These are phyloP conservation scores for Prunella vulgaris DNA, from an alignment of 257 asterid genomes.

Conservation along the genomic window DNA sequence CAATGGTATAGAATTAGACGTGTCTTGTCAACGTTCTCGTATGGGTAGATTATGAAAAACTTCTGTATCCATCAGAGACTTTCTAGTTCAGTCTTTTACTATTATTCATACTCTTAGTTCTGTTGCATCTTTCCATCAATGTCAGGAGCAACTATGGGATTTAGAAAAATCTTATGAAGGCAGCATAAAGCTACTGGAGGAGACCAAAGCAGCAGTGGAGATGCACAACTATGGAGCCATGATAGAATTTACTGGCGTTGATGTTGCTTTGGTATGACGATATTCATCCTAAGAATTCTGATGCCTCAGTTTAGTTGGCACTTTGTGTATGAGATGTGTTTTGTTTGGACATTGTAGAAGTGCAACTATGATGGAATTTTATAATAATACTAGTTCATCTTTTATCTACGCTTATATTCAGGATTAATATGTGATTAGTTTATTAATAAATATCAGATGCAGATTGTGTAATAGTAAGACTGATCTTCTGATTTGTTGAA, in stretches of 20 bases:
- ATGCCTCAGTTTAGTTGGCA: neutral
- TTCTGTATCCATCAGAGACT: neutral
- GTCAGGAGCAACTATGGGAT: conserved; percentile 67
- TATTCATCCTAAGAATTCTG: neutral
- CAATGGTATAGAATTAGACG: neutral
- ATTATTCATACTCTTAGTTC: neutral
- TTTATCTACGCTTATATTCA: neutral
- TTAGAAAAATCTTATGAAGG: conserved; percentile 50
- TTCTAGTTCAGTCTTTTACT: neutral
- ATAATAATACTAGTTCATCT: neutral
- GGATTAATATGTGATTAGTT: neutral
- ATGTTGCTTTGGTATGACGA: conserved; percentile 52
- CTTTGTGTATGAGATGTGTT: neutral
- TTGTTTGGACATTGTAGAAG: neutral
- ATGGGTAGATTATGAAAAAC: neutral
- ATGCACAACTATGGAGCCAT: conserved; percentile 86
- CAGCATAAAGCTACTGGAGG: conserved; percentile 60
- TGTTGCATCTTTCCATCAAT: neutral
- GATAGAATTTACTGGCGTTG: conserved; percentile 67
- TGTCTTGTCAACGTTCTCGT: neutral
- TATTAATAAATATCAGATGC: neutral
- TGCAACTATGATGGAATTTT: neutral
- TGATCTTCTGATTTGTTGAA: conserved; percentile 33
- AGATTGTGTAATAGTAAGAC: conserved; percentile 1
- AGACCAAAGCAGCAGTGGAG: conserved; percentile 89